Conservation (phyloP, 2,329 filamentous ascomycete species). For the Venturia aucupariae region DNA sequence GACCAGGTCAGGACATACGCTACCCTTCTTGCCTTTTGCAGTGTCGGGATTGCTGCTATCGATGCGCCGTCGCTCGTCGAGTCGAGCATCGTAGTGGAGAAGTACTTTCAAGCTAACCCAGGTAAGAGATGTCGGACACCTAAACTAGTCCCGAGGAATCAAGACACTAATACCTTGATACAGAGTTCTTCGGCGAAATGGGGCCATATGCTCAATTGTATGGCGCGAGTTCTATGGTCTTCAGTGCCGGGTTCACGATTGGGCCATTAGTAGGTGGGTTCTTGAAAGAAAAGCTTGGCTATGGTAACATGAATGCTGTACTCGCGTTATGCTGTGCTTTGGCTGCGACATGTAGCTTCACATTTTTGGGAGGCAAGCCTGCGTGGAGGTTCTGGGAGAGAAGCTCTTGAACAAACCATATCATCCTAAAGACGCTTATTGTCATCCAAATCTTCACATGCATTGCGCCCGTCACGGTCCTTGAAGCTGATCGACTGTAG, state of each 20-base stretch:
- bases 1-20: slow-evolving; percentile 18
- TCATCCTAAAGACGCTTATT: too few species aligned
- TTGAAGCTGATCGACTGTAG: too few species aligned
- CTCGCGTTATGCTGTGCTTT: slow-evolving; percentile 37
- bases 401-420: too few species aligned
- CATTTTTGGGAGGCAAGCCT: background rate
- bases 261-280: slow-evolving; percentile 49
- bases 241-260: slow-evolving; percentile 48
- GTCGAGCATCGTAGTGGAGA: slow-evolving; percentile 45
- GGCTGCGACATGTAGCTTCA: slow-evolving; percentile 28
- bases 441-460: too few species aligned
- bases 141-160: background rate
- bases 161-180: background rate
- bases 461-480: too few species aligned
- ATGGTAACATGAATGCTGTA: slow-evolving; percentile 49
- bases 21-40: slow-evolving; percentile 19
- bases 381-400: background rate
- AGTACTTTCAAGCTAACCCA: slow-evolving; percentile 46
- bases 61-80: slow-evolving; percentile 49
- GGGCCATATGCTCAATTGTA: slow-evolving; percentile 58
- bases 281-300: slow-evolving; percentile 44
- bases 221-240: slow-evolving; percentile 54
- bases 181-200: slow-evolving; percentile 43
- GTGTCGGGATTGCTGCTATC: slow-evolving; percentile 45
- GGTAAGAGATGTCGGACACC: background rate